Conservation (phyloP, 2,329 filamentous ascomycete genomes). For the Colletotrichum gigasporum region DNA sequence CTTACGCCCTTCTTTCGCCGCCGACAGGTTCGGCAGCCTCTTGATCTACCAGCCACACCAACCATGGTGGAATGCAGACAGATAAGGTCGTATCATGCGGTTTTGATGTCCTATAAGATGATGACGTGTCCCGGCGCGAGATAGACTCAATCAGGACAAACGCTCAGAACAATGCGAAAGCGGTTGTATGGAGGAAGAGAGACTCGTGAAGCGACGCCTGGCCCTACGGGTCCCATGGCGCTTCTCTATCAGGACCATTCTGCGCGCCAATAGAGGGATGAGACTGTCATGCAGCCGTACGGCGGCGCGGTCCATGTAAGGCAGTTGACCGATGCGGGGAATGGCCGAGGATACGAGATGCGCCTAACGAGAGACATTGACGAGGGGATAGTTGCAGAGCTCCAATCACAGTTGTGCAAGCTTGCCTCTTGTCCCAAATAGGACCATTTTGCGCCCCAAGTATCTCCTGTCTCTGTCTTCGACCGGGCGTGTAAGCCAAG, state of each 20-base stretch:
- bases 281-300: not conserved
- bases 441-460: slow-evolving; percentile 6
- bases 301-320: not conserved
- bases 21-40: slow-evolving; percentile 28
- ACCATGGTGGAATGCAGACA: slow-evolving; percentile 18
- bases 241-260: not conserved
- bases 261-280: not conserved
- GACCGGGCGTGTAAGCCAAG: not conserved
- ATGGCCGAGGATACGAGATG: not conserved
- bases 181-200: too few species aligned
- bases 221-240: not conserved
- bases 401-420: not conserved
- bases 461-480: not conserved
- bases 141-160: not conserved
- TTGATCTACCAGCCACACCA: slow-evolving; percentile 31
- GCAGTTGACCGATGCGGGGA: not conserved
- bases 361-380: not conserved
- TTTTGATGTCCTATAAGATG: too few species aligned
- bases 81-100: not conserved
- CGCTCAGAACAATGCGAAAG: too few species aligned
- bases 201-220: too few species aligned
- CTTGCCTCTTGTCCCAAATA: not conserved
- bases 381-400: not conserved
- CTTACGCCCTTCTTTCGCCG: slow-evolving; percentile 33
- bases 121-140: not conserved